Percentiles rank a stretch among this genome's conserved stretches.
These are phyloP conservation scores for Aspergillus conjunctus DNA, from an alignment of 495 filamentous ascomycete species.

Conservation along the genomic window DNA sequence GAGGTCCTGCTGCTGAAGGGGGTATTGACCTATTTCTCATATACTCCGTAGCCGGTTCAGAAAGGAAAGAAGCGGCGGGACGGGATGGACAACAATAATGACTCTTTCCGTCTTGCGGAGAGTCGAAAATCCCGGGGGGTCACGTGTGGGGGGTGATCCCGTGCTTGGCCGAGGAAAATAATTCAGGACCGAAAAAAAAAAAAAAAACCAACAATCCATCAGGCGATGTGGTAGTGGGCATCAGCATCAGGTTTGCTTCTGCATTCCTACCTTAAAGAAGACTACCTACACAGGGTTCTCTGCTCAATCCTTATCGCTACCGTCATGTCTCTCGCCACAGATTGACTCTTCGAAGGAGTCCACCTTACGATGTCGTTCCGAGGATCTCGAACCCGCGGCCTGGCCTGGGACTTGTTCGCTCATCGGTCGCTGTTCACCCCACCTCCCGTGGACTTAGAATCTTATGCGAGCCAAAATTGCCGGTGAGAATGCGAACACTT, in stretches of 20 bases:
- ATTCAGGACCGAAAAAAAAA: no score
- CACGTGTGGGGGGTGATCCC: constrained; percentile 35
- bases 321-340: background rate
- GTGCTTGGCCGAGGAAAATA: constrained; percentile 29
- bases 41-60: background rate
- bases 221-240: background rate
- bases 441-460: background rate
- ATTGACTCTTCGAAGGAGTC: background rate
- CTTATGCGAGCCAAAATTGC: constrained; percentile 11
- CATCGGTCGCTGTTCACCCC: constrained; percentile 8
- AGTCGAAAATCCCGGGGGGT: constrained; percentile 27
- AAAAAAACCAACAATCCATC: constrained; percentile 3
- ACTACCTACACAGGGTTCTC: background rate
- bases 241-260: background rate
- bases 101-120: constrained; percentile 26
- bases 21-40: background rate
- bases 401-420: background rate
- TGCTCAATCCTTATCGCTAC: background rate
- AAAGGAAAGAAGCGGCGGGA: constrained; percentile 1
- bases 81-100: constrained; percentile 12
- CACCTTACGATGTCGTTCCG: constrained; percentile 2
- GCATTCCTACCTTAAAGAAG: background rate
- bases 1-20: background rate
- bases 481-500: constrained; percentile 23
- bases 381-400: constrained; percentile 16